Conservation (phyloP, 176 grass and related monocot species). For the Thalia dealbata region DNA sequence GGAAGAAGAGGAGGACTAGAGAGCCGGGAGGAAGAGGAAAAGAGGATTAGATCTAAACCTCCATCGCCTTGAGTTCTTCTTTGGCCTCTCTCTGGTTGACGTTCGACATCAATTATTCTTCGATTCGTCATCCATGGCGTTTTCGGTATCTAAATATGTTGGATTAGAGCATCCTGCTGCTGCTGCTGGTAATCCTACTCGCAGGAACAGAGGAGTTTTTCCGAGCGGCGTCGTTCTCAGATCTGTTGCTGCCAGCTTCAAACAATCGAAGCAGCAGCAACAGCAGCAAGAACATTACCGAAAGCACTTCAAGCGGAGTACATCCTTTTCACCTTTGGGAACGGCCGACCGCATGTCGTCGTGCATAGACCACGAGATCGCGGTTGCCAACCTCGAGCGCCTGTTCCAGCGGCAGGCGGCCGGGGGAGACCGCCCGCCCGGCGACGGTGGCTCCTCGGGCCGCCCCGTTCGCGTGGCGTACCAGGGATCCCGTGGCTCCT, state of each 20-base stretch:
- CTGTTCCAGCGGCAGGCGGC: not conserved
- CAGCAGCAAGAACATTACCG: not conserved
- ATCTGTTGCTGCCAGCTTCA: not conserved
- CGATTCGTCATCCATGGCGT: not conserved
- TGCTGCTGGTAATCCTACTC: not conserved
- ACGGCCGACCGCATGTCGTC: not conserved
- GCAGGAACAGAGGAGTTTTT: not conserved
- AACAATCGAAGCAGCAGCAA: not conserved
- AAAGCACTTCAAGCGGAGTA: no score
- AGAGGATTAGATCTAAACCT: not conserved
- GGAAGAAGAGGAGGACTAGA: no score
- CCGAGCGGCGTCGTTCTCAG: not conserved
- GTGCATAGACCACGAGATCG: not conserved
- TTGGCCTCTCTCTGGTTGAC: no score
- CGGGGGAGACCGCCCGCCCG: not conserved
- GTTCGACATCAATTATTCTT: no score
- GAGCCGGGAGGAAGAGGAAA: no score
- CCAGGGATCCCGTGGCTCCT: not conserved
- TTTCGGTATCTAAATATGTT: not conserved
- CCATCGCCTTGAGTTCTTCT: no score
- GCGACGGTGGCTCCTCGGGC: not conserved
- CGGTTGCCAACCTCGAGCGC: slow-evolving; percentile 2
- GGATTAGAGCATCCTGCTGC: not conserved
- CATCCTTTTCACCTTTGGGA: not conserved
- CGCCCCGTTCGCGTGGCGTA: slow-evolving; percentile 2